These are phyloP conservation scores for Gaeumannomyces sp. DNA, from an alignment of 2,329 filamentous ascomycete species.

Conservation along the genomic window DNA sequence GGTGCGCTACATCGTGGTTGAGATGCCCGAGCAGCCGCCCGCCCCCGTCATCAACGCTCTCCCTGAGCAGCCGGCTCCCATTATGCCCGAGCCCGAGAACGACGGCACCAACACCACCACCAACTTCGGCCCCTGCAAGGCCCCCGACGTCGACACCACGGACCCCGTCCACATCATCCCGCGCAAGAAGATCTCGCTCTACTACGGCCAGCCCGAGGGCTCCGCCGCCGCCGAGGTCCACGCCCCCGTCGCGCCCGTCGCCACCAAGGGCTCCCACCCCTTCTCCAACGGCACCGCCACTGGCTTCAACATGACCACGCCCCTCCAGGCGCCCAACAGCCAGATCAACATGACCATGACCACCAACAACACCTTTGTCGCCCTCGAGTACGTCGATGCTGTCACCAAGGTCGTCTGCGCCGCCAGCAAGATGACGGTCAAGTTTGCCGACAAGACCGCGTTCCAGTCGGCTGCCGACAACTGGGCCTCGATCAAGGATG, in stretches of 20 bases:
- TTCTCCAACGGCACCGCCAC: constrained; percentile 1
- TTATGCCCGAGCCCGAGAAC: neutral
- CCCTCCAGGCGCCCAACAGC: neutral
- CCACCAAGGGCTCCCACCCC: neutral
- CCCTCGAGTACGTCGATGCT: constrained; percentile 26
- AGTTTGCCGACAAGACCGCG: constrained; percentile 19
- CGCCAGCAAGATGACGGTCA: constrained; percentile 20
- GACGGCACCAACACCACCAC: neutral
- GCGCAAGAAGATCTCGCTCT: constrained; percentile 2
- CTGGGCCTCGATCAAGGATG: constrained; percentile 18
- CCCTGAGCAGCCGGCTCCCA: neutral
- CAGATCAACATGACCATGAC: constrained; percentile 20
- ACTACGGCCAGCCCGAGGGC: constrained; percentile 6
- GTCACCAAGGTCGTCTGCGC: constrained; percentile 25
- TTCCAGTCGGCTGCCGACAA: constrained; percentile 18
- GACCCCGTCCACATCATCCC: constrained; percentile 8
- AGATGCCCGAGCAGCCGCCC: constrained; percentile 8
- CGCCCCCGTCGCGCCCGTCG: neutral
- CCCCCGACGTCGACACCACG: constrained; percentile 6
- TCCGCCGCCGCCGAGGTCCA: neutral
- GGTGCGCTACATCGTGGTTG: constrained; percentile 8
- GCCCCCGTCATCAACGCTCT: neutral
- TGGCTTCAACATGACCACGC: neutral
- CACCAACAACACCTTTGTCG: constrained; percentile 23
- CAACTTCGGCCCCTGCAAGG: constrained; percentile 1